Base-by-base conservation (phyloP, 2,329 filamentous ascomycete genomes). In the Colletotrichum noveboracense region DNA sequence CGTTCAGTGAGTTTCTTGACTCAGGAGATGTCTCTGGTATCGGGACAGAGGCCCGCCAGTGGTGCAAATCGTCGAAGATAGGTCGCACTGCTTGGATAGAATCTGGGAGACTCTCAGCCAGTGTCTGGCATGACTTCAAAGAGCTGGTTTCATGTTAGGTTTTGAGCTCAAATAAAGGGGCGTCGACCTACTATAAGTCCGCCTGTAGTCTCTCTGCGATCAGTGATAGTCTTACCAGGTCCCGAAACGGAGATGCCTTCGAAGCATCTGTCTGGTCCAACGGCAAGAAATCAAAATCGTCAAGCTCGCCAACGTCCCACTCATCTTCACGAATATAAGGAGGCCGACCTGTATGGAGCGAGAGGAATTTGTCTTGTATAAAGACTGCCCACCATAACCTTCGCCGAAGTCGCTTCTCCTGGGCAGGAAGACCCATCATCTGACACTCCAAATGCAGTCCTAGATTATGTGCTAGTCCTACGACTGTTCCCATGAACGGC, bases 321-420 rank as follows among this genome's bases (percentile, higher is more conserved):
- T 86, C 83, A 5, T 81, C 80, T 1, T 73, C 71, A 6, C 80
- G 80, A 30, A 86, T 83, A 64, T 82, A 84, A 2, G 84, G 80
- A 4, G 84, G 84, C 3, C 83, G 79, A 0, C 84, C 84, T 72
- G 81, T 77, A 8, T 85, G 78, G n/a, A 86, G 70, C 12, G 81
- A 81, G 6, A 80, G 78, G 81, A 84, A 86, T 75, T 84, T 86
- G 48, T 86, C 84, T 70, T 86, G 82, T 18, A 81, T 77, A 64
- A 85, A 86, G 7, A 85, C 77, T 7, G 83, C 83, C 85, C 85
- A 86, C 84, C 84, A 86, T 9, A 86, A 77, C 7, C 85, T 79
- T 24, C 83, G 77, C 3, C 84, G 81, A 9, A 85, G 78, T 12
- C 83, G 79, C 68, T 85, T 85, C 68, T 86, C 84, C 80, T 82